These are phyloP conservation scores for Melampsora larici-populina DNA, from an alignment of 1,284 basidiomycete species.

Conservation along the genomic window DNA sequence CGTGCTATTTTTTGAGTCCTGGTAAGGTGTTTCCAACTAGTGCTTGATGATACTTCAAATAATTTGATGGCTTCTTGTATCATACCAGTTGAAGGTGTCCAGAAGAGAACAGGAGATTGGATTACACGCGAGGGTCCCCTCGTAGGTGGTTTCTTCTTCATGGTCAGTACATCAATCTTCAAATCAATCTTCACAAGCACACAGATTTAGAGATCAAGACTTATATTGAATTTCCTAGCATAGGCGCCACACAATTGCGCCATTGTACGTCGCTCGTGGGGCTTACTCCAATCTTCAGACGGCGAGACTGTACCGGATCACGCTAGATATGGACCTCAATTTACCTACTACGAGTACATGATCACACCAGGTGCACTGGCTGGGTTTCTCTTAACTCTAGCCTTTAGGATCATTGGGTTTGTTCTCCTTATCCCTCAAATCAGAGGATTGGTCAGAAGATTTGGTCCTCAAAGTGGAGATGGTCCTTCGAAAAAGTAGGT, in stretches of 20 bases:
- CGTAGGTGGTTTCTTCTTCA: slow-evolving; percentile 32
- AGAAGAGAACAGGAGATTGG: slow-evolving; percentile 12
- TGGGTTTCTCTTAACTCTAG: slow-evolving; percentile 24
- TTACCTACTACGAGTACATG: slow-evolving; percentile 33
- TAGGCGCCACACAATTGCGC: slow-evolving; percentile 47
- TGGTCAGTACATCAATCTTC: slow-evolving; percentile 4
- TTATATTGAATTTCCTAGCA: neutral
- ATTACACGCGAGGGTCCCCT: slow-evolving; percentile 17
- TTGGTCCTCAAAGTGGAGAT: slow-evolving; percentile 48
- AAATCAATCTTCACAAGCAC: neutral
- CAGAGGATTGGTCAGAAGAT: slow-evolving; percentile 46
- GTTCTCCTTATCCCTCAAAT: slow-evolving; percentile 47
- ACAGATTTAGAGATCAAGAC: neutral
- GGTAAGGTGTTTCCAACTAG: neutral
- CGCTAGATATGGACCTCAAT: slow-evolving; percentile 33
- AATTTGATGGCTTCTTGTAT: too few species aligned
- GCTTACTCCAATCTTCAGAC: slow-evolving; percentile 47
- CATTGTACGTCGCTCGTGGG: slow-evolving; percentile 49
- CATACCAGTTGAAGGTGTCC: slow-evolving; percentile 22
- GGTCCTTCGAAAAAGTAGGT: slow-evolving; percentile 46
- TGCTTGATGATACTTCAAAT: neutral
- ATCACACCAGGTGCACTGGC: slow-evolving; percentile 13
- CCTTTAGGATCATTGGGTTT: slow-evolving; percentile 34
- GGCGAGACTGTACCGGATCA: neutral
- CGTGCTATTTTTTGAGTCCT: slow-evolving; percentile 31